These are phyloP conservation scores for Neocatenulostroma microsporum DNA, from an alignment of 2,329 filamentous ascomycete species.

Conservation along the genomic window DNA sequence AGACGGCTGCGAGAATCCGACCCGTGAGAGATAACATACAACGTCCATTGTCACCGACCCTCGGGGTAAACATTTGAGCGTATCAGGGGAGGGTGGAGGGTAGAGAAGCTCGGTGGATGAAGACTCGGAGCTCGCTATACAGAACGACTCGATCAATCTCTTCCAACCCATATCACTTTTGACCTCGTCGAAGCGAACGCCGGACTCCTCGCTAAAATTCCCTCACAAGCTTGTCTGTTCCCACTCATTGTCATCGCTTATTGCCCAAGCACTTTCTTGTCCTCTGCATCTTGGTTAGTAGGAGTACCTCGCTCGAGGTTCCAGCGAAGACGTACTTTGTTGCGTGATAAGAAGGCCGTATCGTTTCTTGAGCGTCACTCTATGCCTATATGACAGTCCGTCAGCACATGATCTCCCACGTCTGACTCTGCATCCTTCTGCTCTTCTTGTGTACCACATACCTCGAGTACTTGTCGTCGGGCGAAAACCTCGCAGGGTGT, in stretches of 20 bases:
- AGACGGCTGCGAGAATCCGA: too few relatives aligned
- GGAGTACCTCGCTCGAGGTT: background rate
- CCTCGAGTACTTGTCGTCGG: slow-evolving; percentile 95
- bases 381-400: slow-evolving; percentile 52
- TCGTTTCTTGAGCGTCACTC: slow-evolving; percentile 89
- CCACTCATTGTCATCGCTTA: slow-evolving; percentile 21
- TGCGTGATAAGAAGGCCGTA: slow-evolving; percentile 80
- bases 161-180: too few relatives aligned
- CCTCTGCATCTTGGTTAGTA: slow-evolving; percentile 28
- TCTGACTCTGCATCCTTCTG: background rate
- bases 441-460: slow-evolving; percentile 25
- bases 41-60: too few relatives aligned
- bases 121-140: too few relatives aligned
- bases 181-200: too few relatives aligned
- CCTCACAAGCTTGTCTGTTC: slow-evolving; percentile 4
- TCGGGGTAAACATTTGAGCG: too few relatives aligned
- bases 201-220: slow-evolving; percentile 24
- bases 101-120: too few relatives aligned
- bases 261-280: slow-evolving; percentile 38
- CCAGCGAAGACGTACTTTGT: slow-evolving; percentile 25
- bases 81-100: too few relatives aligned
- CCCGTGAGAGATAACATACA: too few relatives aligned
- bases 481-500: slow-evolving; percentile 91
- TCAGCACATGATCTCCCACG: background rate
- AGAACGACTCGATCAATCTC: too few relatives aligned